Evolutionary conservation across 2,329 filamentous ascomycete genomes (phyloP).

Genomic region (Rhytidhysteron rufulum): DNA sequence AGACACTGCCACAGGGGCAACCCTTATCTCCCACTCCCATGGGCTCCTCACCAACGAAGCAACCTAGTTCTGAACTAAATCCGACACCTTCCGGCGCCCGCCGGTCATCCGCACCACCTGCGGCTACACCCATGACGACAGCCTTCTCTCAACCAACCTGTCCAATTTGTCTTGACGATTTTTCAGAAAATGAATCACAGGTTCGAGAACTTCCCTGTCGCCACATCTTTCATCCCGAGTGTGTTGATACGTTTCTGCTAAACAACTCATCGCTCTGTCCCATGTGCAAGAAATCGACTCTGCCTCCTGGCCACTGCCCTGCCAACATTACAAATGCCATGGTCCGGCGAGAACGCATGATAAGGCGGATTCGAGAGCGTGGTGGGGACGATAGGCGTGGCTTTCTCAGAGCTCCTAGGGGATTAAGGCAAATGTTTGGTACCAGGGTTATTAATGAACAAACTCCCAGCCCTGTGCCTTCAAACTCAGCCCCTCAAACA

Average conservation of each 20-base stretch:
- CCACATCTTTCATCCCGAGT: conserved; percentile 90
- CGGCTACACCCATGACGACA: conserved; percentile 6
- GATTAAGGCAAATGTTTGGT: neutral
- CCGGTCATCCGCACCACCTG: conserved; percentile 18
- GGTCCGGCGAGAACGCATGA: conserved; percentile 74
- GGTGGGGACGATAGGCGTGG: conserved; percentile 9
- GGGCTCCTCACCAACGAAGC: conserved; percentile 1
- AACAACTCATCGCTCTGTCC: conserved; percentile 83
- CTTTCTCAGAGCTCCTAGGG: neutral
- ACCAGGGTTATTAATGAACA: too few relatives aligned
- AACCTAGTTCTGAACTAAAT: conserved; percentile 16
- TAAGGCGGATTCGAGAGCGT: conserved; percentile 58
- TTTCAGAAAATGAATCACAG: conserved; percentile 62
- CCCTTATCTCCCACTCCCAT: conserved; percentile 8
- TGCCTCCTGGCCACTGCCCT: conserved; percentile 61
- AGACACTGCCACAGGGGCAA: conserved; percentile 11
- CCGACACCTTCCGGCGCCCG: conserved; percentile 9
- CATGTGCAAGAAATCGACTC: conserved; percentile 78
- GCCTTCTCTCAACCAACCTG: conserved; percentile 72
- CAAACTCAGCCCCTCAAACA: too few relatives aligned
- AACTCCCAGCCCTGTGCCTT: too few relatives aligned
- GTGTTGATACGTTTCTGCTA: conserved; percentile 80
- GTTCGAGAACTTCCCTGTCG: conserved; percentile 85
- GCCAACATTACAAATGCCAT: conserved; percentile 64
- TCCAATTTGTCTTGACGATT: conserved; percentile 86